phyloP scores from a whole-genome alignment of 345 rosid species.

The Anacardium occidentale region DNA sequence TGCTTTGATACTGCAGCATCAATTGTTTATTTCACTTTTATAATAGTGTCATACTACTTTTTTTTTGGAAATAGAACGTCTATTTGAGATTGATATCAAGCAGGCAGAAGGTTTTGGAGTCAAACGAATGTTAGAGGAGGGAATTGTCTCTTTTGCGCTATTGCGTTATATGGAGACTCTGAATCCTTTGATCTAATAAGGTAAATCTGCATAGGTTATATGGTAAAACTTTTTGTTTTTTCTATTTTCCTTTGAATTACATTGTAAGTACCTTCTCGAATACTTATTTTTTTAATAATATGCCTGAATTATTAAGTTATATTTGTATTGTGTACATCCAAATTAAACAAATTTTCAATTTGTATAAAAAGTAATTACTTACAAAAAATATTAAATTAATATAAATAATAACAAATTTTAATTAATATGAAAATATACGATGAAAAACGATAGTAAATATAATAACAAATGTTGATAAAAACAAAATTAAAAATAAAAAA shows the following conservation, averaged over 20 bases:
- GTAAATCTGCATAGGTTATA: constrained; percentile 95
- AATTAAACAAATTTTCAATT: too few species aligned
- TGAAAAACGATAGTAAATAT: too few species aligned
- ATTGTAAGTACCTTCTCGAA: too few species aligned
- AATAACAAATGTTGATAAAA: too few species aligned
- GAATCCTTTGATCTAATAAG: constrained; percentile 68
- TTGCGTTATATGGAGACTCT: constrained; percentile 95
- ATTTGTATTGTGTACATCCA: too few species aligned
- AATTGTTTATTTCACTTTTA: background rate
- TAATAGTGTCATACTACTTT: constrained; percentile 9
- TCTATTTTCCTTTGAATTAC: background rate
- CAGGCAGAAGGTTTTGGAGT: constrained; percentile 76
- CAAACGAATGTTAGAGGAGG: constrained; percentile 97
- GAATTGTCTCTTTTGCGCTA: constrained; percentile 95
- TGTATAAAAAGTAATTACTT: too few species aligned
- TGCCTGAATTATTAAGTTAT: too few species aligned
- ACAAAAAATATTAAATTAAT: too few species aligned
- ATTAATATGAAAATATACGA: too few species aligned
- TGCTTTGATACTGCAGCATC: background rate
- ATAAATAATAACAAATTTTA: too few species aligned
- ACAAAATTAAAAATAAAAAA: too few species aligned
- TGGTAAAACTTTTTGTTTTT: constrained; percentile 49
- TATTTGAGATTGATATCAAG: constrained; percentile 84
- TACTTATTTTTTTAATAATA: too few species aligned
- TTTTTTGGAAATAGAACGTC: constrained; percentile 84